Conservation (phyloP, 495 filamentous ascomycete species). For the Penicillium bovifimosum region DNA sequence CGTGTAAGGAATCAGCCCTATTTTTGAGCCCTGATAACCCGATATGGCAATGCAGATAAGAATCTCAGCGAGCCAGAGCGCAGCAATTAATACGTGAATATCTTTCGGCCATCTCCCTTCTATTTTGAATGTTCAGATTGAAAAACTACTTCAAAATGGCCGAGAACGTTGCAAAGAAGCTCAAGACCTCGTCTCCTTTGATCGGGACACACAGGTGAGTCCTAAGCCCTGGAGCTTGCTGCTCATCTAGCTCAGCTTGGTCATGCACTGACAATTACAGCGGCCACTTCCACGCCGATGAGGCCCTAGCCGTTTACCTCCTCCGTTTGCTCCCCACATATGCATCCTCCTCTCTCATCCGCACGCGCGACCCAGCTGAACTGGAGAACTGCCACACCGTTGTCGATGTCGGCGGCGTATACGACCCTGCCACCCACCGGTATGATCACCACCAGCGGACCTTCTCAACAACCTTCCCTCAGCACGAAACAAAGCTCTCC, state of each 20-base stretch:
- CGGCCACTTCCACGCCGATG: slow-evolving; percentile 98
- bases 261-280: slow-evolving; percentile 28
- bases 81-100: slow-evolving; percentile 14
- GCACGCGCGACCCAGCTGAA: slow-evolving; percentile 75
- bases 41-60: slow-evolving; percentile 2
- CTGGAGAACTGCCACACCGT: slow-evolving; percentile 86
- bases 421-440: slow-evolving; percentile 66
- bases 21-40: slow-evolving; percentile 11
- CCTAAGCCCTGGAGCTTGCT: background rate
- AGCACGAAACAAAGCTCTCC: slow-evolving; percentile 77
- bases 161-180: slow-evolving; percentile 61
- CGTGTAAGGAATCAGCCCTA: slow-evolving; percentile 7
- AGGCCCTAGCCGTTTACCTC: slow-evolving; percentile 96
- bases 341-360: slow-evolving; percentile 64
- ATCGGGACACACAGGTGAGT: slow-evolving; percentile 84
- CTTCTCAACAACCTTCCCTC: slow-evolving; percentile 75
- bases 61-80: slow-evolving; percentile 12
- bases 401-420: slow-evolving; percentile 91
- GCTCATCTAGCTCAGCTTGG: background rate
- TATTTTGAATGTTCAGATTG: slow-evolving; percentile 26
- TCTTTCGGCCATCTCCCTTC: background rate
- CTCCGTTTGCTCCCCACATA: slow-evolving; percentile 85
- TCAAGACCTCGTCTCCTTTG: slow-evolving; percentile 57
- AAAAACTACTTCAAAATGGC: slow-evolving; percentile 51
- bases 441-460: slow-evolving; percentile 97